Base-by-base conservation (phyloP, 2,329 filamentous ascomycete genomes). In the Calonectria honghensis region DNA sequence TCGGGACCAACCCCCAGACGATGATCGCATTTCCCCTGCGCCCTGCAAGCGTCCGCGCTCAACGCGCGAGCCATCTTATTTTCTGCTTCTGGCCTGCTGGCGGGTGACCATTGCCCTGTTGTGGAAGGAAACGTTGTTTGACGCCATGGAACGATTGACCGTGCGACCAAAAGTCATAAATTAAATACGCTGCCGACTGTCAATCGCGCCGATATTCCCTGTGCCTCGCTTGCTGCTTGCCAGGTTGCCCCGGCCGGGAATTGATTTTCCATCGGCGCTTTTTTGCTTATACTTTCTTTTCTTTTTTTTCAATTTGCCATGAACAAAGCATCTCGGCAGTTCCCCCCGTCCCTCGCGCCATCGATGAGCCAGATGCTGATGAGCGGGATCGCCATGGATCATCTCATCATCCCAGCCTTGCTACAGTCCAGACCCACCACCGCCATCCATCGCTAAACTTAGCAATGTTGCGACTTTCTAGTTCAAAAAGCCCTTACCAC, bases 401-500 rank as follows among this genome's bases (percentile, higher is more conserved):
- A 24, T 27, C 57, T 39, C 57, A 18, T 16, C n/a, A 10, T 24
- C 14, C 24, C 35, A 63, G 57, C 16, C 35, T 45, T 27, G 1
- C 6, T 59, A 24, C 18, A 13, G 9, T 31, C 20, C 16, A 18
- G 61, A 48, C 61, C 41, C 61, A 50, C 61, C 39, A 10, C 14
- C 27, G 6, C 45, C 45, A 48, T 16, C 37, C 18, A 32, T 32
- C 32, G 32, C 32, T 10, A 2, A 35, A 35, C 13, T 65, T 41
- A 39, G 57, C 37, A 29, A 50, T 9, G 61, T 65, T 31, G 39
- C 61, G 35, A 48, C 27, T 14, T 16, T 65, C 48, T 48, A 32
- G 31, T 48, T 45, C 13, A 41, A 65, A 65, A 24, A 52, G n/a
- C 65, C 41, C 20, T 65, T 73, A 79, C 80, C 79, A 83, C 24